Conservation (phyloP, 768 basidiomycete genomes). For the Termitomyces sp. region DNA sequence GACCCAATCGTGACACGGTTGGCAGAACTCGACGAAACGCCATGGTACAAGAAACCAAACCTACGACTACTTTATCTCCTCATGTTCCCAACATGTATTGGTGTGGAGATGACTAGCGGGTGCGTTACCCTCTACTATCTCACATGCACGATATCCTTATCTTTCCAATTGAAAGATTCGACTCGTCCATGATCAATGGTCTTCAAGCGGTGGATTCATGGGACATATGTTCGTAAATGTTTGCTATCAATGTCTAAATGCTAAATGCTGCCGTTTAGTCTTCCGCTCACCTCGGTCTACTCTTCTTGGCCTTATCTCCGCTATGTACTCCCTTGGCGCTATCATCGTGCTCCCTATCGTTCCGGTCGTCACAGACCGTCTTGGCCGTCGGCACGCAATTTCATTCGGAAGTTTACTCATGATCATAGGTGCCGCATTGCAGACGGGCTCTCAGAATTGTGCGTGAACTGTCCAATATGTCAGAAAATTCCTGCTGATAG, state of each 20-base stretch:
- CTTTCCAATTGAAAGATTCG: constrained; percentile 36
- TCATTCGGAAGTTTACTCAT: constrained; percentile 49
- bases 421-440: constrained; percentile 45
- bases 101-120: constrained; percentile 65
- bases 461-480: constrained; percentile 15
- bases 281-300: constrained; percentile 54
- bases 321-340: constrained; percentile 62
- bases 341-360: constrained; percentile 54
- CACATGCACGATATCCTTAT: not conserved
- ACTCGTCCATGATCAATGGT: constrained; percentile 63
- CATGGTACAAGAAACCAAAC: constrained; percentile 66
- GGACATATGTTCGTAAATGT: constrained; percentile 41
- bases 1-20: constrained; percentile 39
- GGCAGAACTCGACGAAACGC: constrained; percentile 48
- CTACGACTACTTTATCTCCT: constrained; percentile 53
- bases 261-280: constrained; percentile 32
- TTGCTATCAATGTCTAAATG: not conserved
- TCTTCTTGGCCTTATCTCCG: constrained; percentile 54
- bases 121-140: constrained; percentile 23
- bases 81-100: constrained; percentile 59
- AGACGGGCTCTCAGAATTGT: constrained; percentile 51
- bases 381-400: constrained; percentile 53
- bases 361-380: constrained; percentile 46
- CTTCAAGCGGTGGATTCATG: constrained; percentile 59
- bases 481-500: not conserved